Base-by-base conservation (phyloP, 345 rosid genomes). In the Linum tenue region DNA sequence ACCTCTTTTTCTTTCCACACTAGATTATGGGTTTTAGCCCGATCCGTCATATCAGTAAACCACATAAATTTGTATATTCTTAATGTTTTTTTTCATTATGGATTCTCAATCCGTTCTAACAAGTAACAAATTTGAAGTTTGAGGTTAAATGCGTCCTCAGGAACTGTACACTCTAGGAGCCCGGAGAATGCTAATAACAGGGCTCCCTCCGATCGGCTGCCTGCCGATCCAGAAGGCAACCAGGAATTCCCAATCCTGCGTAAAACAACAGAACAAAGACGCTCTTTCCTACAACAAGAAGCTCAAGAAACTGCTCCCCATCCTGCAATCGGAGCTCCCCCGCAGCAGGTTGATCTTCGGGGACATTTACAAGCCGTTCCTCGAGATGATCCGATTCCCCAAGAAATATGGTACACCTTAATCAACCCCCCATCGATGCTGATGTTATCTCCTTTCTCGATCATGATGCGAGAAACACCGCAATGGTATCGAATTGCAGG, bases 151-250 rank as follows among this genome's bases (percentile, higher is more conserved):
- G 10, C 3, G 6, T 39, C 3, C 56, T 42, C 63, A 86, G 92
- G 83, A 77, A 53, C 66, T 85, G 44, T 81, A 86, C 58, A 63
- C 72, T 2, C 69, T 73, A 2, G 92, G 88, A 5, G 74, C 84
- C 56, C 80, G 84, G n/a, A 73, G 22, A 55, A 81, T 85, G 59
- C 70, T 68, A 37, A 68, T 86, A 9, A 71, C 75, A 6, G 91
- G 97, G 42, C 70, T 86, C 17, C 85, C 88, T 2, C 94, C 88
- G 3, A 72, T 82, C 0, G 91, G 96, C 2, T 88, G 96, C 67
- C 64, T 88, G 39, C 94, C 94, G 2, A 38, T 83, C 40, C 94
- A 86, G 55, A 75, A 73, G 71, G 79, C 83, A 2, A 9, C 65
- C 41, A 70, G 42, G 69, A 70, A 56, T 5, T 8, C 67, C 59